A percentile compares a stretch with the other conserved stretches of the same genome.
Conservation (phyloP, 2,329 filamentous ascomycete species). For the Pseudocercospora fijiensis region DNA sequence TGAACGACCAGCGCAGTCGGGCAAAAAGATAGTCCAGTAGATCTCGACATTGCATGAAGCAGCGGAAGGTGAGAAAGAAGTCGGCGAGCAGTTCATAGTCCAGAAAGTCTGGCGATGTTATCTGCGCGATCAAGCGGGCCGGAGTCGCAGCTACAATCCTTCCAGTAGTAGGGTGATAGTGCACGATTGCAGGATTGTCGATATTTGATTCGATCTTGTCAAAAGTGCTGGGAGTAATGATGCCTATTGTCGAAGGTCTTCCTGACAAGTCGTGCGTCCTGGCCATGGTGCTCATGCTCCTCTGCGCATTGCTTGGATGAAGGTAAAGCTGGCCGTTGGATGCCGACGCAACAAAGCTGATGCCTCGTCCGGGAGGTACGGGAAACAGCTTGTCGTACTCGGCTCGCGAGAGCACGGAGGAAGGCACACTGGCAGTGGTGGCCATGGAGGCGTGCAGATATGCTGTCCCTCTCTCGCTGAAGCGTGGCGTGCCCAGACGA, state of each 20-base stretch:
- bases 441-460: slow-evolving; percentile 79
- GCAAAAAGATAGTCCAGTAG: slow-evolving; percentile 82
- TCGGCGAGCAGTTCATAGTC: slow-evolving; percentile 97
- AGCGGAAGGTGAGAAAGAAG: slow-evolving; percentile 93
- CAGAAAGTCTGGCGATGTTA: slow-evolving; percentile 91
- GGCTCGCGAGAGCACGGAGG: slow-evolving; percentile 57
- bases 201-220: slow-evolving; percentile 78
- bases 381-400: slow-evolving; percentile 46
- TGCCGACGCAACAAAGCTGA: slow-evolving; percentile 22
- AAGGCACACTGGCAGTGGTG: slow-evolving; percentile 63
- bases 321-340: slow-evolving; percentile 20
- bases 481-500: slow-evolving; percentile 76
- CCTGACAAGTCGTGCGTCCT: slow-evolving; percentile 15
- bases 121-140: slow-evolving; percentile 87
- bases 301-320: slow-evolving; percentile 23
- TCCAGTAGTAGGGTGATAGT: slow-evolving; percentile 68
- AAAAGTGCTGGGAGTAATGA: slow-evolving; percentile 66
- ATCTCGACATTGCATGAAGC: slow-evolving; percentile 75
- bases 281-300: slow-evolving; percentile 11
- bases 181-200: slow-evolving; percentile 77
- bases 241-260: slow-evolving; percentile 16
- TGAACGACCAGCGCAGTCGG: slow-evolving; percentile 81
- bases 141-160: slow-evolving; percentile 87
- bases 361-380: slow-evolving; percentile 38
- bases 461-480: slow-evolving; percentile 73